Percentiles rank a stretch among this genome's conserved stretches.
Conservation (phyloP, 352 stramenopile species). For the Phytophthora europaea region DNA sequence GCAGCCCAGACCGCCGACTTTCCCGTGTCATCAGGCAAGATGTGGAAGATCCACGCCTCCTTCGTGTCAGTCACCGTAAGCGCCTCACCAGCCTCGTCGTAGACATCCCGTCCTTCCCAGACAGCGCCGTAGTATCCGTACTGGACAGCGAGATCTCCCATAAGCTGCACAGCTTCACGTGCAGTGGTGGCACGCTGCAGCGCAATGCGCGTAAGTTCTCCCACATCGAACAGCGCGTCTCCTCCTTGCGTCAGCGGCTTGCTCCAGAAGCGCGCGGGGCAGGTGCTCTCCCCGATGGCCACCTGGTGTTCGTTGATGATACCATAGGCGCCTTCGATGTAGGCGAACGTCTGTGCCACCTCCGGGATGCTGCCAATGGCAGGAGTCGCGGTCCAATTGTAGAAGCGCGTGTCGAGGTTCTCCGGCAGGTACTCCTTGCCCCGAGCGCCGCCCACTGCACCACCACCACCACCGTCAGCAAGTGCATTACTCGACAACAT, state of each 20-base stretch:
- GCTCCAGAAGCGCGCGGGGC: conserved; percentile 68
- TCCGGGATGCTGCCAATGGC: conserved; percentile 80
- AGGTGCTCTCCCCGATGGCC: conserved; percentile 87
- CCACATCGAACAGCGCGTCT: conserved; percentile 91
- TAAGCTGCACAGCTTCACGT: conserved; percentile 87
- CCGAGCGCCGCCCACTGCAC: conserved; percentile 64
- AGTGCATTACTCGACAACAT: not conserved
- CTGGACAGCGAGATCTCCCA: conserved; percentile 93
- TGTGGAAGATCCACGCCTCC: conserved; percentile 97
- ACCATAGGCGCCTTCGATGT: conserved; percentile 83
- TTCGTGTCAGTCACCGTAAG: conserved; percentile 92
- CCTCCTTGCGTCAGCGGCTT: conserved; percentile 76
- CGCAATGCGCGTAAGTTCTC: conserved; percentile 90
- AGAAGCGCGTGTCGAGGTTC: conserved; percentile 78
- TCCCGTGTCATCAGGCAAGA: conserved; percentile 94
- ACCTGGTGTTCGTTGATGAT: conserved; percentile 90
- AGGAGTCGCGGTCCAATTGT: conserved; percentile 69
- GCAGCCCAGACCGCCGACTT: conserved; percentile 94
- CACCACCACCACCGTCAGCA: conserved; percentile 6
- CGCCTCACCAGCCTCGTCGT: conserved; percentile 88
- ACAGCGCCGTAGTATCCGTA: conserved; percentile 95
- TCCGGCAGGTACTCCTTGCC: conserved; percentile 69
- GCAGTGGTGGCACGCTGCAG: conserved; percentile 88
- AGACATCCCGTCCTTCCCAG: conserved; percentile 73
- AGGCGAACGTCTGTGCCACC: conserved; percentile 72